Base-by-base conservation (phyloP, 108 stramenopile species). In the Fistulifera pelliculosa region DNA sequence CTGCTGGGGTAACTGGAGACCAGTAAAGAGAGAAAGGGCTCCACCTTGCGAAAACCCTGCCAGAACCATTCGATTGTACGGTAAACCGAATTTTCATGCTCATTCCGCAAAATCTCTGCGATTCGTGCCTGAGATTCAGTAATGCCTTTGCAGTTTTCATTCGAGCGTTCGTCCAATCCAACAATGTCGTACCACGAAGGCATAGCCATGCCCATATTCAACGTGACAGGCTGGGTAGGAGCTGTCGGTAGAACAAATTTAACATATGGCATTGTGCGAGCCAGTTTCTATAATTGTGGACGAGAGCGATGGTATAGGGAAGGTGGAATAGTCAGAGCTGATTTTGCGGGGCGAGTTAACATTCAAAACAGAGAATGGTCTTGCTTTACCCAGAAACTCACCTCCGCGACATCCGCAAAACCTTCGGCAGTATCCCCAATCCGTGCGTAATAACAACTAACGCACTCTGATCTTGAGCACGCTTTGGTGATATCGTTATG, bases 31-130 rank as follows among this genome's bases (percentile, higher is more conserved):
- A 26, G 71, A 71, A 11, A 97, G 56, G 0, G 94, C 93, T 0
- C 90, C 96, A 7, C 96, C 96, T 68, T 97, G 96, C 12, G 69
- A 73, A 62, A 97, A 97, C 23, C 96, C 96, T 17, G 88, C 90
- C 56, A 97, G 60, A 3, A 91, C 81, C 85, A 97, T 94, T 8
- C 94, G 90, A 42, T 49, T 59, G 61, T 83, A 88, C 0, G 93
- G 85, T 13, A 97, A 58, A 11, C 89, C 89, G 2, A 70, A 61
- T 1, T 31, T 41, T 73, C 75, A 45, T 88, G 72, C 47, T 97
- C 93, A 26, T 74, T 52, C 49, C 73, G 42, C 15, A 95, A 38
- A 38, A 95, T 71, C 0, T 41, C 24, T 27, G 54, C 47, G 22
- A 95, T 67, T 0, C 59, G 48, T 24, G 52, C 55, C 40, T 60